A percentile compares a stretch with the other conserved stretches of the same genome.
These are phyloP conservation scores for Saccharum officinarum DNA, from an alignment of 176 grass and related monocot genomes.

Conservation along the genomic window DNA sequence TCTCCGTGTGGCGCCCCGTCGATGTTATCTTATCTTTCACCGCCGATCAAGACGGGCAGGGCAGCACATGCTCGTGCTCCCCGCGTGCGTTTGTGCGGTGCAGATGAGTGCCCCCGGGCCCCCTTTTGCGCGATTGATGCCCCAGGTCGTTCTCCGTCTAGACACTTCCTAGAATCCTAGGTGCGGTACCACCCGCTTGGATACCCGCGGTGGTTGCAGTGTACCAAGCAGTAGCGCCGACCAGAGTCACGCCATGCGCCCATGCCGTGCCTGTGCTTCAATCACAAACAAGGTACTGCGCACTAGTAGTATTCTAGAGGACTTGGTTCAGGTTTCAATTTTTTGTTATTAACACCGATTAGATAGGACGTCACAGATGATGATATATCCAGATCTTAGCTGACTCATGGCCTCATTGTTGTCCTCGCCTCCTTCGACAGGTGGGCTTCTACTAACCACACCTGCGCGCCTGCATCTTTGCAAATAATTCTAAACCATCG, in stretches of 20 bases:
- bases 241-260: background rate
- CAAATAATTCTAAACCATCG: background rate
- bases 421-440: background rate
- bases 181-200: background rate
- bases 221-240: background rate
- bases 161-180: background rate
- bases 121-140: too few species aligned
- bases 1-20: background rate
- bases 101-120: too few species aligned
- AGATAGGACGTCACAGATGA: background rate
- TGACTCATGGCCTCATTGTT: background rate
- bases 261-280: background rate
- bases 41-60: fast-evolving
- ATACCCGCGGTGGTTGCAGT: too few species aligned
- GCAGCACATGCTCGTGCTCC: background rate
- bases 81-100: background rate
- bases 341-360: background rate
- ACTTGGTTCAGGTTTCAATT: background rate
- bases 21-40: background rate
- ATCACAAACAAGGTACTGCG: background rate
- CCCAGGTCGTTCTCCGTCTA: background rate
- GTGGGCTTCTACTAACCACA: background rate
- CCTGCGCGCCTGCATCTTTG: background rate
- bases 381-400: background rate
- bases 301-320: background rate